phyloP scores from a whole-genome alignment of 495 filamentous ascomycete genomes.

The Sabuloglossum arenarium region DNA sequence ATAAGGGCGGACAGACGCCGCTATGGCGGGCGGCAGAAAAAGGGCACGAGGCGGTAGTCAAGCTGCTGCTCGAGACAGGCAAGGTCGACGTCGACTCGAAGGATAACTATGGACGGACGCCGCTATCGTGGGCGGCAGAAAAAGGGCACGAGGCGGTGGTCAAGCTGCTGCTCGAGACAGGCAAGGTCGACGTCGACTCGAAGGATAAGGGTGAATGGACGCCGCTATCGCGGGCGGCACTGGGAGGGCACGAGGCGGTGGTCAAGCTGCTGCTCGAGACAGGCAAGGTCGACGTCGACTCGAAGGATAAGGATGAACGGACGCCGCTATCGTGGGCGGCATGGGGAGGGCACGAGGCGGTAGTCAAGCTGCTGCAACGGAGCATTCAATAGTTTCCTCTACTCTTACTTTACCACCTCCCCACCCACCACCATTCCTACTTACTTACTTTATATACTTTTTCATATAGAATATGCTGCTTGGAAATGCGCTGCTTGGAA shows the following conservation, averaged over 20 bases:
- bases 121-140: no score
- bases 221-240: not conserved
- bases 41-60: no score
- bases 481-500: not conserved
- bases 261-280: slow-evolving; percentile 1
- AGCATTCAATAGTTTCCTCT: slow-evolving; percentile 3
- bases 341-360: not conserved
- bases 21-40: no score
- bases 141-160: no score
- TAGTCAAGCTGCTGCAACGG: not conserved
- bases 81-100: no score
- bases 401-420: slow-evolving; percentile 1
- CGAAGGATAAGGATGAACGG: not conserved
- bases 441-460: slow-evolving; percentile 4
- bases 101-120: no score
- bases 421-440: not conserved
- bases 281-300: not conserved
- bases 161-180: no score
- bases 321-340: not conserved
- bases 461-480: slow-evolving; percentile 5
- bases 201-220: not conserved
- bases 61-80: no score
- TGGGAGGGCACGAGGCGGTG: slow-evolving; percentile 2
- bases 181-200: not conserved
- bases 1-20: not conserved